phyloP scores from a whole-genome alignment of 2,329 filamentous ascomycete genomes.

The Penicillium sp. region DNA sequence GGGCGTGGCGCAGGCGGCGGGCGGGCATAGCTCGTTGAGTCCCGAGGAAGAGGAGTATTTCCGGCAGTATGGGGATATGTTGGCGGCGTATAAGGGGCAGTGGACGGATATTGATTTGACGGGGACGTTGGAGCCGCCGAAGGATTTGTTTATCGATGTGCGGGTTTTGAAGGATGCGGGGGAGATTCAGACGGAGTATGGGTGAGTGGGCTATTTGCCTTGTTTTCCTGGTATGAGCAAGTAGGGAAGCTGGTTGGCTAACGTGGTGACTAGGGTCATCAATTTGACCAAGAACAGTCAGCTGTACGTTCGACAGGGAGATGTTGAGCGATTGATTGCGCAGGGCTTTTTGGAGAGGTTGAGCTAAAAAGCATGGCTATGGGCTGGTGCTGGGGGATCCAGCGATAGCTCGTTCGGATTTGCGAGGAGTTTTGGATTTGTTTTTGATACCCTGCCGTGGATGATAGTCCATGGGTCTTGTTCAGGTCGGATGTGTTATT shows the following conservation, averaged over 20 bases:
- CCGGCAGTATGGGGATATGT: constrained; percentile 82
- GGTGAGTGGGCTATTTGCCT: constrained; percentile 58
- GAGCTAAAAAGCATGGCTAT: constrained; percentile 56
- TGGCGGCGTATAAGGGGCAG: constrained; percentile 96
- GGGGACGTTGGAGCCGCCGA: constrained; percentile 89
- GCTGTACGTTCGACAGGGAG: constrained; percentile 92
- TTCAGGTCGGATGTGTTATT: neutral
- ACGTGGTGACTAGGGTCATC: constrained; percentile 67
- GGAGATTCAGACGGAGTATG: constrained; percentile 98
- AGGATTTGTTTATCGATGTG: constrained; percentile 95
- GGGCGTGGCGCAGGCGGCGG: constrained; percentile 25
- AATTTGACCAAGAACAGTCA: constrained; percentile 98
- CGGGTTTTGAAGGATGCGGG: constrained; percentile 94
- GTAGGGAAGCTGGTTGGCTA: constrained; percentile 26
- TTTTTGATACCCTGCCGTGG: constrained; percentile 20
- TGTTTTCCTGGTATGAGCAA: neutral
- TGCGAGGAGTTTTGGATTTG: constrained; percentile 9
- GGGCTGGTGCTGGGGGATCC: neutral
- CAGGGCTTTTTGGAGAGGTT: constrained; percentile 94
- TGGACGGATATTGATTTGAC: constrained; percentile 98
- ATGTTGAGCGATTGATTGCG: constrained; percentile 90
- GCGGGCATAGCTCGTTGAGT: constrained; percentile 71
- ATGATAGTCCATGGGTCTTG: constrained; percentile 1
- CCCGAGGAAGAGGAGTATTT: constrained; percentile 98
- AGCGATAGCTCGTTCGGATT: neutral